These are phyloP conservation scores for Conidiobolus incongruus DNA, from an alignment of 371 early-diverging fungal species.

Conservation along the genomic window DNA sequence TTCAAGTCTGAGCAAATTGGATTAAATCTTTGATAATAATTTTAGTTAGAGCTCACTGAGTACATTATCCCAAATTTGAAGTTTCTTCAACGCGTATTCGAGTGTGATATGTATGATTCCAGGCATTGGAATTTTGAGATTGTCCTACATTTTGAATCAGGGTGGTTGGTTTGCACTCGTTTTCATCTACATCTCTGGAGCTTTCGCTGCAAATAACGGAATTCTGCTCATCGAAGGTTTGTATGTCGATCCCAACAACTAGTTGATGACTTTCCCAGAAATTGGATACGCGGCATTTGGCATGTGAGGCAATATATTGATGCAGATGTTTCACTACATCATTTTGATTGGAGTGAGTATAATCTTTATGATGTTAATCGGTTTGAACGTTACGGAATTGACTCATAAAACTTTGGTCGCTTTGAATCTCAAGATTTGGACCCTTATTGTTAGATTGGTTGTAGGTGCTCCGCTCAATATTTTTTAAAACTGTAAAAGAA, in stretches of 20 bases:
- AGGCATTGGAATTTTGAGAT: constrained; percentile 39
- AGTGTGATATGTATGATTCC: constrained; percentile 3
- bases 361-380: constrained; percentile 58
- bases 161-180: constrained; percentile 66
- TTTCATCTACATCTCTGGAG: constrained; percentile 47
- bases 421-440: too few species aligned
- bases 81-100: neutral
- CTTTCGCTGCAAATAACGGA: constrained; percentile 45
- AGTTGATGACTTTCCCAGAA: constrained; percentile 34
- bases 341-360: constrained; percentile 49
- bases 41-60: too few species aligned
- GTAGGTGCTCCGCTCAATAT: too few species aligned
- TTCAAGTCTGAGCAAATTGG: too few species aligned
- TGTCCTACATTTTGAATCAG: constrained; percentile 54
- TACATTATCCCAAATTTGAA: too few species aligned
- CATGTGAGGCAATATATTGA: constrained; percentile 21
- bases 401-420: too few species aligned
- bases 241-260: constrained; percentile 20
- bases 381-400: constrained; percentile 24
- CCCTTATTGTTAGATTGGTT: too few species aligned
- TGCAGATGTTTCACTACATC: constrained; percentile 35
- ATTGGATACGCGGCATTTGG: constrained; percentile 47
- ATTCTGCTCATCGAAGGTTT: constrained; percentile 41
- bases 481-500: constrained; percentile 7
- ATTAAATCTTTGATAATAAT: too few species aligned